Conservation (phyloP, 2,329 filamentous ascomycete species). For the Blastomyces emzantsi region DNA sequence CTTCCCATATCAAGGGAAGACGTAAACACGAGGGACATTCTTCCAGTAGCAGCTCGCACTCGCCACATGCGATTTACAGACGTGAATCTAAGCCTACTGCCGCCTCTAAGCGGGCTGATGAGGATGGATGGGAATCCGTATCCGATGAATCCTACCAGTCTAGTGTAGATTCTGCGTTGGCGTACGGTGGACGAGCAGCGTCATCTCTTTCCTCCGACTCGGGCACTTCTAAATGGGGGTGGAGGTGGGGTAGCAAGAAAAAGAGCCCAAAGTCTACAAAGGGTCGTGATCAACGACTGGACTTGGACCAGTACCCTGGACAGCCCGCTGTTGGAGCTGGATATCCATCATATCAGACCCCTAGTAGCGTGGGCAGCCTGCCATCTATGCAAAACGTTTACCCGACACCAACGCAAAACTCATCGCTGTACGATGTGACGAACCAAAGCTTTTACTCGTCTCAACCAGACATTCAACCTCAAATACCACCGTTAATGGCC, state of each 20-base stretch:
- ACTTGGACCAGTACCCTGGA: conserved; percentile 27
- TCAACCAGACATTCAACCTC: conserved; percentile 23
- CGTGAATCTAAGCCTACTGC: conserved; percentile 8
- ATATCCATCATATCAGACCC: conserved; percentile 5
- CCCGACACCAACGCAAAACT: conserved; percentile 58
- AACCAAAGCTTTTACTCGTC: conserved; percentile 41
- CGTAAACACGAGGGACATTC: conserved; percentile 28
- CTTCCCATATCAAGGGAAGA: conserved; percentile 26
- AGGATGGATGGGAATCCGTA: conserved; percentile 53
- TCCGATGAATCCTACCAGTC: conserved; percentile 46
- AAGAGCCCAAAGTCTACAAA: conserved; percentile 24
- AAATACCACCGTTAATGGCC: conserved; percentile 34
- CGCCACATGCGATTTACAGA: conserved; percentile 22
- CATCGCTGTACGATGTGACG: conserved; percentile 51
- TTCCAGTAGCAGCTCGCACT: conserved; percentile 24
- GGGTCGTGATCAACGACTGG: conserved; percentile 55
- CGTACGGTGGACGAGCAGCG: conserved; percentile 47
- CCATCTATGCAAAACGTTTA: conserved; percentile 55
- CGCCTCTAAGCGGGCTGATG: conserved; percentile 32
- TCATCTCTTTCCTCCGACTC: conserved; percentile 49
- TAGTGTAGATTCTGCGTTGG: conserved; percentile 50
- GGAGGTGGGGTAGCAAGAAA: conserved; percentile 47
- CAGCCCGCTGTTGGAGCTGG: conserved; percentile 2
- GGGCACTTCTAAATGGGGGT: conserved; percentile 50
- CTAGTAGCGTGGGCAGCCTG: conserved; percentile 38